These are phyloP conservation scores for Termitomyces sp. DNA, from an alignment of 768 basidiomycete species.

Conservation along the genomic window DNA sequence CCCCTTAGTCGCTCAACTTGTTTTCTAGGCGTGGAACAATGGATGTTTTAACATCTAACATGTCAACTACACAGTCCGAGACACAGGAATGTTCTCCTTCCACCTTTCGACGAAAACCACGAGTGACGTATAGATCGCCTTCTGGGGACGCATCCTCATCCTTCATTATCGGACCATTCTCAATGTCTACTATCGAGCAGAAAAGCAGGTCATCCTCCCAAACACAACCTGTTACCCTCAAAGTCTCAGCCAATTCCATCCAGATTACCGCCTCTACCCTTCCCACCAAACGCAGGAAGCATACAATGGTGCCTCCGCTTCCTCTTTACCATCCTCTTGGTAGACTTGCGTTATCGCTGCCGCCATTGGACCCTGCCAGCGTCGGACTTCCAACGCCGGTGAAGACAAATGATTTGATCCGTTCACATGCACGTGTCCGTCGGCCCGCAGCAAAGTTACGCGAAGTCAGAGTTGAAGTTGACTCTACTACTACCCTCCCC, in stretches of 20 bases:
- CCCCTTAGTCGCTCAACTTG: background rate
- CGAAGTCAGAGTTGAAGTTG: constrained; percentile 42
- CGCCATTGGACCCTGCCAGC: constrained; percentile 51
- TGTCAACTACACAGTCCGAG: constrained; percentile 1
- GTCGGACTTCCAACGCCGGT: constrained; percentile 52
- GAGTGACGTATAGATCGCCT: constrained; percentile 55
- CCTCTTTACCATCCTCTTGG: constrained; percentile 70
- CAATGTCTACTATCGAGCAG: constrained; percentile 3
- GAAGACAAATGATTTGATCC: constrained; percentile 36
- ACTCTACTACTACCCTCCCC: constrained; percentile 17
- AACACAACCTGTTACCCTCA: constrained; percentile 3
- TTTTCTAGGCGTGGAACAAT: background rate
- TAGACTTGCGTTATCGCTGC: constrained; percentile 57
- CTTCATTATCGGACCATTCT: constrained; percentile 9
- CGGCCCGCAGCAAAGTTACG: constrained; percentile 44
- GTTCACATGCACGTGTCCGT: constrained; percentile 36
- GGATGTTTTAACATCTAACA: background rate
- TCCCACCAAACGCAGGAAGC: constrained; percentile 14
- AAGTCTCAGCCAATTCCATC: constrained; percentile 4
- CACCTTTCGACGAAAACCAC: constrained; percentile 50
- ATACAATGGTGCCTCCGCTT: constrained; percentile 35
- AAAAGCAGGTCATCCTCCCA: constrained; percentile 11
- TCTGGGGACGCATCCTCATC: constrained; percentile 26
- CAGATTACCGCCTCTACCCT: background rate
- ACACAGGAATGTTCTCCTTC: constrained; percentile 13